Percentiles rank a stretch among this genome's conserved stretches.
Conservation (phyloP, 2,329 filamentous ascomycete genomes). For the Amylocarpus encephaloides region DNA sequence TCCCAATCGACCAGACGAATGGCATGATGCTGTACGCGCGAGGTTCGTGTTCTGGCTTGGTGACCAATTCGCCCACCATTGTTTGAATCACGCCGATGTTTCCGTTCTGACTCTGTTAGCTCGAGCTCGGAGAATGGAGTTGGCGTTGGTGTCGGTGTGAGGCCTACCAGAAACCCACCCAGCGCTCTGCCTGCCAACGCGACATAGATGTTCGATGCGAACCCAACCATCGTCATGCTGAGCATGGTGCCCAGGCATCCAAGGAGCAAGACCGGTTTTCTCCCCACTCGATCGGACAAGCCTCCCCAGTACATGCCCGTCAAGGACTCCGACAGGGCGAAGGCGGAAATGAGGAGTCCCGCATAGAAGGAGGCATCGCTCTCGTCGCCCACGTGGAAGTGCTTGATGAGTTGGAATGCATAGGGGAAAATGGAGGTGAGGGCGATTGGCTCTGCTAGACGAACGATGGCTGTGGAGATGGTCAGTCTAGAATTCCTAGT, state of each 20-base stretch:
- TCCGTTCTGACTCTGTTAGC: conserved; percentile 50
- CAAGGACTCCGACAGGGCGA: conserved; percentile 72
- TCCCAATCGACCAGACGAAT: conserved; percentile 87
- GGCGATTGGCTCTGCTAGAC: conserved; percentile 86
- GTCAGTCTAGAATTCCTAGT: conserved; percentile 9
- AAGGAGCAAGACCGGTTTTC: conserved; percentile 77
- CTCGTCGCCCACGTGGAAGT: conserved; percentile 64
- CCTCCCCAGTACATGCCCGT: conserved; percentile 87
- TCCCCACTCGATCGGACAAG: conserved; percentile 73
- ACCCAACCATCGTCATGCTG: conserved; percentile 76
- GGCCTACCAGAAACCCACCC: conserved; percentile 59
- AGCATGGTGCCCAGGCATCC: conserved; percentile 78
- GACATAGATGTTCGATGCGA: conserved; percentile 77
- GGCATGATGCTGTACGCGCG: conserved; percentile 89
- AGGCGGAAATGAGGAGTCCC: conserved; percentile 80
- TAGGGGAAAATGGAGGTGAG: conserved; percentile 92
- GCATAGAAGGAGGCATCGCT: conserved; percentile 82
- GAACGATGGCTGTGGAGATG: conserved; percentile 68
- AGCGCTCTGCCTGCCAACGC: conserved; percentile 70
- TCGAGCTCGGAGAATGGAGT: too few species aligned
- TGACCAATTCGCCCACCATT: conserved; percentile 85
- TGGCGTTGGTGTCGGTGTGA: not conserved
- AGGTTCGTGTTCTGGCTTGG: conserved; percentile 77
- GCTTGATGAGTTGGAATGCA: conserved; percentile 75
- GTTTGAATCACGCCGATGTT: conserved; percentile 82